Conservation (phyloP, 177 flowering plant genomes). For the Vitis hybrid region DNA sequence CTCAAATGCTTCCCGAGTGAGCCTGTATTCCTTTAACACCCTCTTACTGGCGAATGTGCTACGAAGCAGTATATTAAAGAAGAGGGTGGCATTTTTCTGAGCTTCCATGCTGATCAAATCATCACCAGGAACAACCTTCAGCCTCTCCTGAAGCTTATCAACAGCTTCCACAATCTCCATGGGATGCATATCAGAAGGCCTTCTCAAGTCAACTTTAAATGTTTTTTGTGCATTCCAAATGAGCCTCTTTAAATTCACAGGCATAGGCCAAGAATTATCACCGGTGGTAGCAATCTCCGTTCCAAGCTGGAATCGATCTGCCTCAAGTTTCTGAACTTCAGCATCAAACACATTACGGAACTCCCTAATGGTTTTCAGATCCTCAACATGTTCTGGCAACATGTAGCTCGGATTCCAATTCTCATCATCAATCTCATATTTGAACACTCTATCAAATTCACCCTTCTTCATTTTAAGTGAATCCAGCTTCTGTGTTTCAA, state of each 20-base stretch:
- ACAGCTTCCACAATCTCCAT: constrained; percentile 98
- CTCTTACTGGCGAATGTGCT: constrained; percentile 95
- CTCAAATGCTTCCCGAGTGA: constrained; percentile 95
- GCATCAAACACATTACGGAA: constrained; percentile 94
- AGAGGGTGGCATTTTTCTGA: constrained; percentile 94
- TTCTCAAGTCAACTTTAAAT: constrained; percentile 81
- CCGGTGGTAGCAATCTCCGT: constrained; percentile 93
- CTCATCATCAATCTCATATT: constrained; percentile 74
- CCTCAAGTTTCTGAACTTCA: constrained; percentile 89
- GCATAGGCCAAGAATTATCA: constrained; percentile 89
- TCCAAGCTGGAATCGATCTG: constrained; percentile 80
- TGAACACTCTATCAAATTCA: constrained; percentile 73
- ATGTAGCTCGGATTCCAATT: constrained; percentile 89
- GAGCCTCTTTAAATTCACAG: constrained; percentile 94
- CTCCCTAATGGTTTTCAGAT: constrained; percentile 82
- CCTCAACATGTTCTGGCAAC: constrained; percentile 81
- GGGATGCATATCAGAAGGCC: constrained; percentile 95
- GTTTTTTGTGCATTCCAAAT: constrained; percentile 96
- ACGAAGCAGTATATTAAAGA: constrained; percentile 86
- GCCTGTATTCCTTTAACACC: constrained; percentile 88
- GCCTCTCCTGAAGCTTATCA: constrained; percentile 94
- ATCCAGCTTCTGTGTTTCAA: constrained; percentile 87
- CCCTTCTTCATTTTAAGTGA: constrained; percentile 80
- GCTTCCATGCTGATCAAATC: constrained; percentile 91
- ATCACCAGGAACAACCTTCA: constrained; percentile 95